Evolutionary conservation across 129 eudicot genomes (phyloP).

Genomic region (Scalesia atractyloides): DNA sequence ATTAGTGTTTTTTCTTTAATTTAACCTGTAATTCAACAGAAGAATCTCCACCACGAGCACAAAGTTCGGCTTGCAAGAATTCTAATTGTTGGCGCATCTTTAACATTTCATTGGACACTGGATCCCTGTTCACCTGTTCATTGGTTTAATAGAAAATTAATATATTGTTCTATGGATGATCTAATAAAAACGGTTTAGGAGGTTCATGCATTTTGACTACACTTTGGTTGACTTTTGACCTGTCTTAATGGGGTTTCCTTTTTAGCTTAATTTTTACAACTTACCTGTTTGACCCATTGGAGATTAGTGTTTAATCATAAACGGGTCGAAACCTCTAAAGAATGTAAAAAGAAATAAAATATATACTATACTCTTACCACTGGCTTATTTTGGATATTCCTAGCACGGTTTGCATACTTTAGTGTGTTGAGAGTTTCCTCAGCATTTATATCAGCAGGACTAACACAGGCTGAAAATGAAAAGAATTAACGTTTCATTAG

Average conservation of each 20-base stretch:
- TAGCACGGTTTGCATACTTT: slow-evolving; percentile 98
- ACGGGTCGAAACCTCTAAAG: background rate
- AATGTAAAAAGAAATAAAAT: background rate
- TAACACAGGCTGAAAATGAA: slow-evolving; percentile 81
- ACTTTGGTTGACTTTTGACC: background rate
- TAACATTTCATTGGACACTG: slow-evolving; percentile 92
- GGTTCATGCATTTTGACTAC: background rate
- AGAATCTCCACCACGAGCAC: slow-evolving; percentile 92
- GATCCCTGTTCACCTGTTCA: slow-evolving; percentile 90
- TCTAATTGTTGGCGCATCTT: slow-evolving; percentile 98
- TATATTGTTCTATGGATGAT: background rate
- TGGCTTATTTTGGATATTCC: slow-evolving; percentile 97
- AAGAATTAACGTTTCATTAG: slow-evolving; percentile 1
- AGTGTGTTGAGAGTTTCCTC: slow-evolving; percentile 99
- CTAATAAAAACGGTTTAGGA: background rate
- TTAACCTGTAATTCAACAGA: slow-evolving; percentile 77
- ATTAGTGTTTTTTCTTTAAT: background rate
- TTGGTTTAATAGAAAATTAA: background rate
- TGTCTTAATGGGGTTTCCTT: too few species aligned
- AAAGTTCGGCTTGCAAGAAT: slow-evolving; percentile 96
- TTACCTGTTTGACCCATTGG: background rate
- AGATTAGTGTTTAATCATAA: background rate
- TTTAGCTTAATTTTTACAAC: background rate
- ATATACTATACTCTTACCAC: slow-evolving; percentile 55
- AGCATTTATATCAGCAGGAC: slow-evolving; percentile 99